phyloP scores from a whole-genome alignment of 441 rosid genomes.

The Kokia cookei region DNA sequence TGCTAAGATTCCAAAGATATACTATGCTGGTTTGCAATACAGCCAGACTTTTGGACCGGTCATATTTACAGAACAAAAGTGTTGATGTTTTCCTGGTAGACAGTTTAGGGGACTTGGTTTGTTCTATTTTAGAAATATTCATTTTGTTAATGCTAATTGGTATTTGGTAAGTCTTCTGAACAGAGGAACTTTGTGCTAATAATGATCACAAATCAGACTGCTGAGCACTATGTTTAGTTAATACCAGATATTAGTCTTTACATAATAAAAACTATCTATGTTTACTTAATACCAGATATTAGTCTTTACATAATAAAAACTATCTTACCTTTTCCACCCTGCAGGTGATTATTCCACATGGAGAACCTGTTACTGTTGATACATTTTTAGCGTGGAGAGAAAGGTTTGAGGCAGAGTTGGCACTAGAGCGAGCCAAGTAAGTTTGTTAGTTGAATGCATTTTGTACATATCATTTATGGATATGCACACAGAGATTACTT shows the following conservation, averaged over 20 bases:
- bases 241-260: not conserved
- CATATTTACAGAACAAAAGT: not conserved
- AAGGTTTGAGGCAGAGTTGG: conserved; percentile 94
- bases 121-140: not conserved
- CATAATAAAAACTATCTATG: not conserved
- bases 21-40: not conserved
- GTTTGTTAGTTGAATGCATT: conserved; percentile 16
- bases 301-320: not conserved
- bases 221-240: not conserved
- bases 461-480: not conserved
- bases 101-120: not conserved
- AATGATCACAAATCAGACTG: not conserved
- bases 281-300: not conserved
- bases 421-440: conserved; percentile 96
- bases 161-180: not conserved
- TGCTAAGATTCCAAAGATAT: not conserved
- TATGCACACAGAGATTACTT: not conserved
- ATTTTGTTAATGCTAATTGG: not conserved
- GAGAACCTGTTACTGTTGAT: conserved; percentile 94
- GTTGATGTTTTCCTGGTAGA: not conserved
- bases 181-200: not conserved
- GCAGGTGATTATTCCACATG: conserved; percentile 89
- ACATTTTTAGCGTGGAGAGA: conserved; percentile 97
- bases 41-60: not conserved
- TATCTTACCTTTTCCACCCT: not conserved